Conservation (phyloP, 495 filamentous ascomycete species). For the Aspergillus campestris region DNA sequence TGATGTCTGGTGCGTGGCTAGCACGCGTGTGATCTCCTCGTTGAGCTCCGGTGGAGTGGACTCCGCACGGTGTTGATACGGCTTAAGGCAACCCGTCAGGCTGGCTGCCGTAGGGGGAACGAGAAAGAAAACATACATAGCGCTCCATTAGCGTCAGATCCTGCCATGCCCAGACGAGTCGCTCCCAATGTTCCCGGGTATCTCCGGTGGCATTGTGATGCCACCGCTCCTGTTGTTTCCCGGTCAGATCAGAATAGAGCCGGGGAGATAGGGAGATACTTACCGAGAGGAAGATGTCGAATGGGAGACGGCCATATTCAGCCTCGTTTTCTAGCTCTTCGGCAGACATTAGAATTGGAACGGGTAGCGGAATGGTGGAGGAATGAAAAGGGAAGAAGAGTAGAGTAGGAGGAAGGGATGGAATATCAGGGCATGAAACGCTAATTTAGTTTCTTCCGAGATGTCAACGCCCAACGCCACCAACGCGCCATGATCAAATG, state of each 20-base stretch:
- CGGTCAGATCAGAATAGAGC: neutral
- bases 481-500: neutral
- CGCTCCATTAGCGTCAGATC: neutral
- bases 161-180: neutral
- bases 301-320: neutral
- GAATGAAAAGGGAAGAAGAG: neutral
- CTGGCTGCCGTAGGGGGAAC: neutral
- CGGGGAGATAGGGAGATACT: neutral
- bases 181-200: neutral
- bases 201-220: neutral
- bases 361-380: neutral
- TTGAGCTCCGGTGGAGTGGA: neutral
- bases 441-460: neutral
- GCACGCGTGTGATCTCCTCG: neutral
- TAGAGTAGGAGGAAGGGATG: neutral
- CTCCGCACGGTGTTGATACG: neutral
- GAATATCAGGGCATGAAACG: neutral
- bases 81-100: neutral
- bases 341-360: neutral
- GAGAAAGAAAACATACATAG: neutral
- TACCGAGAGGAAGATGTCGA: neutral
- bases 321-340: neutral
- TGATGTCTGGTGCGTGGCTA: neutral
- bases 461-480: neutral
- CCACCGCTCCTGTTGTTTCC: neutral